These are phyloP conservation scores for Aspergillus diversus DNA, from an alignment of 495 filamentous ascomycete species.

Conservation along the genomic window DNA sequence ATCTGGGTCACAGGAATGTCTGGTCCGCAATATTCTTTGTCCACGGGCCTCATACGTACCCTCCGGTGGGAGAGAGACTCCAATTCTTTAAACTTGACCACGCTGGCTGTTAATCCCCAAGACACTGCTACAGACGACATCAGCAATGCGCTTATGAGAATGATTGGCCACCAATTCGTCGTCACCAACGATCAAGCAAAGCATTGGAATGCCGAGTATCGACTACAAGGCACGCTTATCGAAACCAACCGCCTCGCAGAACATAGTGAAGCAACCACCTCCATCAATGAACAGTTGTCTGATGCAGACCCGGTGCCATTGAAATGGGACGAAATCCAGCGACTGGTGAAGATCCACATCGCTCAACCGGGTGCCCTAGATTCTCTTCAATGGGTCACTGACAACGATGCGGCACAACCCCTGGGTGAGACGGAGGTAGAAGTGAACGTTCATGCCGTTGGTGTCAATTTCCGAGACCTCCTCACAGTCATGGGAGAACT, in stretches of 20 bases:
- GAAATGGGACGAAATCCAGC: neutral
- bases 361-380: neutral
- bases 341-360: neutral
- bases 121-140: neutral
- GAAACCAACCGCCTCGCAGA: neutral
- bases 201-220: neutral
- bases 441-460: slow-evolving; percentile 19
- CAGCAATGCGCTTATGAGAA: no score
- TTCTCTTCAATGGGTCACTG: neutral
- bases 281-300: neutral
- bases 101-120: neutral
- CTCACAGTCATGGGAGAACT: slow-evolving; percentile 40
- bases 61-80: neutral
- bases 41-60: neutral
- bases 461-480: slow-evolving; percentile 51
- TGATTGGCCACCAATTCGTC: no score
- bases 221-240: neutral
- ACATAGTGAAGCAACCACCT: neutral
- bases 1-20: neutral
- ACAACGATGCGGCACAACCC: neutral
- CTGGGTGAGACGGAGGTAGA: neutral
- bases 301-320: neutral
- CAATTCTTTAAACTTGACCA: neutral
- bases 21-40: neutral
- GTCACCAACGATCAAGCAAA: neutral